Conservation (phyloP, 2,329 filamentous ascomycete species). For the Cladosporium phlei region DNA sequence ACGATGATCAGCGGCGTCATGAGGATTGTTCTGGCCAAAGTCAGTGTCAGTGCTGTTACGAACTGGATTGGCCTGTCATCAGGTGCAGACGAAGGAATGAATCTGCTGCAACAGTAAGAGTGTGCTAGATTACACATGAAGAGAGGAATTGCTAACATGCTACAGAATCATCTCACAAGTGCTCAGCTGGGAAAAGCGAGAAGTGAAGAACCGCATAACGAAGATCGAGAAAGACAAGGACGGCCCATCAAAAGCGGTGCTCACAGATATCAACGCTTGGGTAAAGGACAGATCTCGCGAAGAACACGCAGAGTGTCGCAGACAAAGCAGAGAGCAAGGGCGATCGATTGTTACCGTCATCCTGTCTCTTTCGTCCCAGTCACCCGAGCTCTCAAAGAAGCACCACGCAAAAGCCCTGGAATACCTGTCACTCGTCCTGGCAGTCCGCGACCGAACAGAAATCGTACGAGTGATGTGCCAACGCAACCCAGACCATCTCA, state of each 20-base stretch:
- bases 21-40: slow-evolving; percentile 68
- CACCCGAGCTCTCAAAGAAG: slow-evolving; percentile 48
- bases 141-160: background rate
- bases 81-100: slow-evolving; percentile 72
- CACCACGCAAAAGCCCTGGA: slow-evolving; percentile 63
- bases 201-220: slow-evolving; percentile 61
- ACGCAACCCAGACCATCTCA: slow-evolving; percentile 67
- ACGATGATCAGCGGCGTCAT: slow-evolving; percentile 77
- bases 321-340: slow-evolving; percentile 48
- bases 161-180: slow-evolving; percentile 67
- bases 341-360: slow-evolving; percentile 65
- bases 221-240: slow-evolving; percentile 61
- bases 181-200: slow-evolving; percentile 65
- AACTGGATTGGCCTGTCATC: slow-evolving; percentile 74
- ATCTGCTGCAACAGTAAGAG: slow-evolving; percentile 60
- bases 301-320: slow-evolving; percentile 56
- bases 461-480: slow-evolving; percentile 64
- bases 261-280: slow-evolving; percentile 58
- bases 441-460: slow-evolving; percentile 67
- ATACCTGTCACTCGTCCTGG: slow-evolving; percentile 66
- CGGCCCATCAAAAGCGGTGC: slow-evolving; percentile 55
- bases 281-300: slow-evolving; percentile 45
- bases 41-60: slow-evolving; percentile 67
- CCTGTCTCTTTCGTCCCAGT: slow-evolving; percentile 49
- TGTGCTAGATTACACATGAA: background rate